Evolutionary conservation across 2,329 filamentous ascomycete species (phyloP), one percentile per base, ranked within the genome.

Genomic region (Venturia nashicola): DNA sequence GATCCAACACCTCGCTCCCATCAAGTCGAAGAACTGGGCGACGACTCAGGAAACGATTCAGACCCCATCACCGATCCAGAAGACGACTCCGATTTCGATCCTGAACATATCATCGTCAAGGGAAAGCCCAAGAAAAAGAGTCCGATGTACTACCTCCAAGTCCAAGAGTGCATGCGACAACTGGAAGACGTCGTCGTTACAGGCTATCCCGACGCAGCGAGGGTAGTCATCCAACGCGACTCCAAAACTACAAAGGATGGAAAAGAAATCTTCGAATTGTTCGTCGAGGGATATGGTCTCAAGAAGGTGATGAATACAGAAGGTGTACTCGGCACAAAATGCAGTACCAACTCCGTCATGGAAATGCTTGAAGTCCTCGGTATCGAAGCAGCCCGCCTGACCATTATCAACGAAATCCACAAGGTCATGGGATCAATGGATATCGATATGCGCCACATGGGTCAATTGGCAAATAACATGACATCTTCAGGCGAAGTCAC

Each of bases 401-500:
- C 92, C 7, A 97, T 99, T 71, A 89, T 94, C 61, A 80, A 83
- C 57, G 94, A 99, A 78, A 97, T 99, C 70, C 83, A 82, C 62
- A 82, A 83, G 62, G 94, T 97, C 72, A 99, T 97, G 92, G 85
- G 85, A 43, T 86, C 88, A 73, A 97, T 99, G 91, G 86, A 85
- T 75, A 97, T 99, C 71, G 94, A 99, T 76, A 93, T 92, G 55
- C 89, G 94, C 64, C 94, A 99, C 78, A 97, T 99, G 91, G 89
- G 97, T 74, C 83, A 99, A 20, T 84, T 99, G 1, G 93, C 94
- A 12, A 94, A 99, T 71, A 92, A 97, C 63, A 99, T 99, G 94
- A 97, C 94, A 0, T 97, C 93, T 82, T 97, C 97, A 79, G 94
- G 94, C 61, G 93, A 97, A 69, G 90, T 99, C 0, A 83, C 97